Conservation (phyloP, 352 stramenopile genomes). For the Thraustochytrium striatum region DNA sequence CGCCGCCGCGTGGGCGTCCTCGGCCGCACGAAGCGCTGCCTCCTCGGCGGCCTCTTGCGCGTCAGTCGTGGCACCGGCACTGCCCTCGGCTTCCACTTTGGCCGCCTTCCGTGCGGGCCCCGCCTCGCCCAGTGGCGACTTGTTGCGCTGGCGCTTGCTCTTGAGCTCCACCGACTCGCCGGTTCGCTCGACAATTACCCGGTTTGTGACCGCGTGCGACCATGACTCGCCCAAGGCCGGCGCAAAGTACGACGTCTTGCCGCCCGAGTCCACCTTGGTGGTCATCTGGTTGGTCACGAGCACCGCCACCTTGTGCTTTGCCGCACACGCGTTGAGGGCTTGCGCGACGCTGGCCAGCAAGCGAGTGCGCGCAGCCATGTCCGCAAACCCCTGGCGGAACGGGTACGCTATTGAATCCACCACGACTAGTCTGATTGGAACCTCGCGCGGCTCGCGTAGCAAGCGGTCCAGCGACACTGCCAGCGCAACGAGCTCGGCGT, state of each 20-base stretch:
- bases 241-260: conserved; percentile 47
- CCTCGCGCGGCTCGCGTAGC: conserved; percentile 61
- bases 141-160: conserved; percentile 43
- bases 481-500: conserved; percentile 78
- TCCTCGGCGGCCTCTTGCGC: background rate
- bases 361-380: conserved; percentile 65
- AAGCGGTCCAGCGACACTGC: conserved; percentile 67
- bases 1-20: too few species aligned
- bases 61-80: background rate
- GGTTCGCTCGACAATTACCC: conserved; percentile 56
- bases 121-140: background rate
- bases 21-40: background rate
- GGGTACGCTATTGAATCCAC: conserved; percentile 90
- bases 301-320: conserved; percentile 59
- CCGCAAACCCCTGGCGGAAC: conserved; percentile 71
- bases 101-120: background rate
- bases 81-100: background rate
- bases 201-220: conserved; percentile 64
- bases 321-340: conserved; percentile 62
- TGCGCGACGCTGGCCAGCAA: conserved; percentile 68
- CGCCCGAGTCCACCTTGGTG: conserved; percentile 54
- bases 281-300: conserved; percentile 71
- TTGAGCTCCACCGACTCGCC: background rate
- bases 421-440: too few species aligned
- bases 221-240: conserved; percentile 66